Percentiles rank a stretch among this genome's conserved stretches.
phyloP scores from a whole-genome alignment of 2,329 filamentous ascomycete genomes.

The Sclerotinia minor region DNA sequence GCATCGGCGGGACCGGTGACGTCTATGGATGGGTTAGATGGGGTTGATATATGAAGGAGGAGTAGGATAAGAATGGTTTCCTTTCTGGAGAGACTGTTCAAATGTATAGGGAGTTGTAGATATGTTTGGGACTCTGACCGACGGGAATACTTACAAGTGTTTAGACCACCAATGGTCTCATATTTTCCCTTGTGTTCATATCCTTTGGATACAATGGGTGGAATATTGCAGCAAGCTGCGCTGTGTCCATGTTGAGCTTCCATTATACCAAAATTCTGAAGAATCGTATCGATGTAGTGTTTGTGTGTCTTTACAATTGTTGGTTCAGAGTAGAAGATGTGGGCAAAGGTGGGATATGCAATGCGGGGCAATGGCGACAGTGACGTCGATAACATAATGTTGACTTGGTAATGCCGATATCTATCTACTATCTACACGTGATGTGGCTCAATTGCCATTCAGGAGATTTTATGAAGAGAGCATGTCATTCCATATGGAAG shows the following conservation, averaged over 20 bases:
- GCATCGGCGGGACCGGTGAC: slow-evolving; percentile 50
- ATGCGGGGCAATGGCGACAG: slow-evolving; percentile 18
- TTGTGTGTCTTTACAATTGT: not conserved
- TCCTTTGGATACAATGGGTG: slow-evolving; percentile 56
- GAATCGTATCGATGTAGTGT: not conserved
- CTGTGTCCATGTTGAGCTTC: slow-evolving; percentile 49
- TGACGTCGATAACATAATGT: slow-evolving; percentile 7
- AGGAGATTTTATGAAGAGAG: not conserved
- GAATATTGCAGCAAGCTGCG: slow-evolving; percentile 58
- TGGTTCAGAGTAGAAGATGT: not conserved
- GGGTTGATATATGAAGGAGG: not conserved
- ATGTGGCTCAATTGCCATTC: not conserved
- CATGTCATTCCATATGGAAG: not conserved
- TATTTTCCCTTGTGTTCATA: slow-evolving; percentile 59
- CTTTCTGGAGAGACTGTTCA: not conserved
- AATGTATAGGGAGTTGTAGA: not conserved
- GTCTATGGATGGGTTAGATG: slow-evolving; percentile 38
- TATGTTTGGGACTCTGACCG: not conserved
- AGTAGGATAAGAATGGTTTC: not conserved
- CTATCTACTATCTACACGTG: slow-evolving; percentile 16
- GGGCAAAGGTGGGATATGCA: not conserved
- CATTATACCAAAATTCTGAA: not conserved
- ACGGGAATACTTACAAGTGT: slow-evolving; percentile 48
- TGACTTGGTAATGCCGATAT: slow-evolving; percentile 1
- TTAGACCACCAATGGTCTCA: slow-evolving; percentile 56